A percentile compares a stretch with the other conserved stretches of the same genome.
Evolutionary conservation across 495 filamentous ascomycete species (phyloP).

Genomic region (Penicillium paradoxum): DNA sequence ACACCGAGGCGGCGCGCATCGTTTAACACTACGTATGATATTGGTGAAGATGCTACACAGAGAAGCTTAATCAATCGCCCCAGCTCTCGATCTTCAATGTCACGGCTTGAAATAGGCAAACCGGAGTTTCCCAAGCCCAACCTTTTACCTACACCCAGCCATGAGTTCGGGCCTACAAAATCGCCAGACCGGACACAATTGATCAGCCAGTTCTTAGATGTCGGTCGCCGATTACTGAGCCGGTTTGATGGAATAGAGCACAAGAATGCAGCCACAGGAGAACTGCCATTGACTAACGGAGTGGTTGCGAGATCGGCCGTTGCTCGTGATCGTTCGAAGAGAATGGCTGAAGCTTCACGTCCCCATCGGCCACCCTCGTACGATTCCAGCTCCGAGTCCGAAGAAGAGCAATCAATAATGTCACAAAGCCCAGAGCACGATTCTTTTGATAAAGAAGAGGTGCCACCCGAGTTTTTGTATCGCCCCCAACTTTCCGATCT

Average conservation of each 20-base stretch:
- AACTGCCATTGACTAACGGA: constrained; percentile 23
- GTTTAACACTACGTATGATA: constrained; percentile 53
- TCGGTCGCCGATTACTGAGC: constrained; percentile 38
- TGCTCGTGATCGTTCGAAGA: constrained; percentile 33
- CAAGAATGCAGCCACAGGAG: constrained; percentile 14
- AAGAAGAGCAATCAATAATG: constrained; percentile 23
- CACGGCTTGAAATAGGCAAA: constrained; percentile 38
- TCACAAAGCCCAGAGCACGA: constrained; percentile 25
- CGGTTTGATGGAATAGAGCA: constrained; percentile 29
- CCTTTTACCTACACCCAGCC: constrained; percentile 27
- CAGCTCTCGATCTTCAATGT: constrained; percentile 47
- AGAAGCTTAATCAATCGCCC: constrained; percentile 34
- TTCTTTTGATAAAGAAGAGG: constrained; percentile 24
- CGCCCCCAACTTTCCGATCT: constrained; percentile 53
- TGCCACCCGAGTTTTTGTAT: constrained; percentile 41
- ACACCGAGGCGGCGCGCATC: constrained; percentile 49
- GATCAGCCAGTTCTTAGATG: constrained; percentile 43
- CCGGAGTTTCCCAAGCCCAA: constrained; percentile 28
- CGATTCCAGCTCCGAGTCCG: constrained; percentile 23
- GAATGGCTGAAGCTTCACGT: constrained; percentile 24
- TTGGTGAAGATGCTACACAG: constrained; percentile 45
- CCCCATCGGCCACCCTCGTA: constrained; percentile 16
- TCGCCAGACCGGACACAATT: constrained; percentile 42
- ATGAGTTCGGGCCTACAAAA: constrained; percentile 7
- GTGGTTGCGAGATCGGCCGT: constrained; percentile 32